Conservation (phyloP, 345 rosid genomes). For the Linum usitatissimum region DNA sequence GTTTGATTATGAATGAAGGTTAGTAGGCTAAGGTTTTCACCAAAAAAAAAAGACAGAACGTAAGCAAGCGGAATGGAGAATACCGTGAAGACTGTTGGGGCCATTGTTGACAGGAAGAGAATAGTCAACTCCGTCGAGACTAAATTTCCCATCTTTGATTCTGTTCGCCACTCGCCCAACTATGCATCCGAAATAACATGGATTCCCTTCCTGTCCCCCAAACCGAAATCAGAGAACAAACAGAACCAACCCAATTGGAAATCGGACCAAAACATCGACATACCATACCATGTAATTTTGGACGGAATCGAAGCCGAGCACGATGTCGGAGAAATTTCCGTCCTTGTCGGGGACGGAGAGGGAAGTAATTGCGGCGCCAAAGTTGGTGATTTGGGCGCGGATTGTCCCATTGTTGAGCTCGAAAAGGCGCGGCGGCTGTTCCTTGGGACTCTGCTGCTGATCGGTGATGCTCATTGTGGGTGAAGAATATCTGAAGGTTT, state of each 20-base stretch:
- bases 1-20: no score
- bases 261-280: not conserved
- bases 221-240: not conserved
- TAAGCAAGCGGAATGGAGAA: not conserved
- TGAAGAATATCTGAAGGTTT: not conserved
- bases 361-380: constrained; percentile 8
- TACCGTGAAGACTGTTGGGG: constrained; percentile 10
- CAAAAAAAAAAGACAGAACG: not conserved
- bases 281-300: not conserved
- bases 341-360: constrained; percentile 8
- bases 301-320: constrained; percentile 3
- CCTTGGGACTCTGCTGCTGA: not conserved
- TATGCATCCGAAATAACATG: constrained; percentile 3
- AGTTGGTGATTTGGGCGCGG: not conserved
- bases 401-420: constrained; percentile 14
- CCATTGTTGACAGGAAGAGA: constrained; percentile 6
- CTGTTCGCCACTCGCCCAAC: constrained; percentile 8
- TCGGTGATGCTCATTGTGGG: not conserved
- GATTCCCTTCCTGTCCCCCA: not conserved
- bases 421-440: not conserved
- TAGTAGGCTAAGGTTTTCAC: no score
- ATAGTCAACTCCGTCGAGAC: constrained; percentile 2
- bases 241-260: not conserved
- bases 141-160: constrained; percentile 1
- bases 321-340: not conserved